These are phyloP conservation scores for Knufia petricola DNA, from an alignment of 2,329 filamentous ascomycete species.

Conservation along the genomic window DNA sequence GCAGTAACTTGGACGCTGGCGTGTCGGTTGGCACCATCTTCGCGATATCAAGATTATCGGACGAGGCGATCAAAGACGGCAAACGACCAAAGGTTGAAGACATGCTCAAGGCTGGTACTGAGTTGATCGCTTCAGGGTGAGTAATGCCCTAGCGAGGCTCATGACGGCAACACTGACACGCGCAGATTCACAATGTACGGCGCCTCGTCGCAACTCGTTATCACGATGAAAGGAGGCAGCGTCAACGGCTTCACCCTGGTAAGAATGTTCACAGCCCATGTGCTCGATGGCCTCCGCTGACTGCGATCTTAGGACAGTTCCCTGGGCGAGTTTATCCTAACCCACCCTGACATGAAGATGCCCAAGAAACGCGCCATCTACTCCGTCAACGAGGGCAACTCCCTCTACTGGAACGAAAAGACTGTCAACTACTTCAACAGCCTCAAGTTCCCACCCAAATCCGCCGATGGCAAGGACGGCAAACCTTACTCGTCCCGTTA, in stretches of 20 bases:
- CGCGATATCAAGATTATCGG: constrained; percentile 78
- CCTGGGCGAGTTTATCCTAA: constrained; percentile 96
- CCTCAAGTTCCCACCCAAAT: constrained; percentile 65
- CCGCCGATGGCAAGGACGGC: constrained; percentile 39
- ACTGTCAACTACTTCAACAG: constrained; percentile 82
- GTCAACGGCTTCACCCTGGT: constrained; percentile 93
- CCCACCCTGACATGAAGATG: constrained; percentile 87
- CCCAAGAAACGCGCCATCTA: constrained; percentile 78
- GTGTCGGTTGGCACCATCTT: constrained; percentile 98
- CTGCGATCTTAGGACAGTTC: constrained; percentile 56
- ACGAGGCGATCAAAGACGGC: constrained; percentile 41
- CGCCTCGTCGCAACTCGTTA: constrained; percentile 87
- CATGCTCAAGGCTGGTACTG: constrained; percentile 77
- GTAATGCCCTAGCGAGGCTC: background rate
- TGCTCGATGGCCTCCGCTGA: background rate
- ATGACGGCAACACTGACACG: constrained; percentile 4
- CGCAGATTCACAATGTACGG: constrained; percentile 99
- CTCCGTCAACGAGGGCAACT: constrained; percentile 98
- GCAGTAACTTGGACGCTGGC: constrained; percentile 93
- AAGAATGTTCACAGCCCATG: background rate
- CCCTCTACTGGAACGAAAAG: constrained; percentile 84
- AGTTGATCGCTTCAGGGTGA: constrained; percentile 59
- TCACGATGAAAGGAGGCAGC: constrained; percentile 84
- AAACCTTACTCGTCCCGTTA: constrained; percentile 95
- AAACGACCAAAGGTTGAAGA: constrained; percentile 59